phyloP scores from a whole-genome alignment of 2,329 filamentous ascomycete genomes.

The Parastagonospora nodorum region DNA sequence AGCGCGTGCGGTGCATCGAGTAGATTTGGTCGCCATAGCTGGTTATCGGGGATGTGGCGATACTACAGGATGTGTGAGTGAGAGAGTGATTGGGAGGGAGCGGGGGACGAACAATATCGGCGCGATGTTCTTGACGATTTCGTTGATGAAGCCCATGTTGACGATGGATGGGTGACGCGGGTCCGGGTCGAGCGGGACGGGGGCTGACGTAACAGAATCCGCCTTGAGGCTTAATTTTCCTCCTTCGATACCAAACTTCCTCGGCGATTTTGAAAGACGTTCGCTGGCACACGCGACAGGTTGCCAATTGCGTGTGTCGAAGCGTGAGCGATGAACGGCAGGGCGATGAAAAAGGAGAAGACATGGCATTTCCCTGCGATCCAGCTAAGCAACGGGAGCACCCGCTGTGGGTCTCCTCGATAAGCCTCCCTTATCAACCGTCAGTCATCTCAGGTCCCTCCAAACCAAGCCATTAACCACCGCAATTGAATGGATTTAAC shows the following conservation, averaged over 20 bases:
- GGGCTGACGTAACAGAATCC: constrained; percentile 4
- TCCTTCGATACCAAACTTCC: not conserved
- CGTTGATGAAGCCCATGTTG: constrained; percentile 42
- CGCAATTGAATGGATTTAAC: constrained; percentile 1
- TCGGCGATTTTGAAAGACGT: not conserved
- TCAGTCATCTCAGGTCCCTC: not conserved
- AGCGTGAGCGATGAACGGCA: not conserved
- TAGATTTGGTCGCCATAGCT: constrained; percentile 71
- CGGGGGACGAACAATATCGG: constrained; percentile 43
- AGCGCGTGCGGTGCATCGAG: constrained; percentile 64
- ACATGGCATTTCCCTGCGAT: not conserved
- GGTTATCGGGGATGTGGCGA: constrained; percentile 66
- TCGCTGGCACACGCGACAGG: not conserved
- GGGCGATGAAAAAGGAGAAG: not conserved
- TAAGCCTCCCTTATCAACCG: constrained; percentile 8
- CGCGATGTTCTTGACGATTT: constrained; percentile 42
- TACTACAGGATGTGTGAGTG: constrained; percentile 46
- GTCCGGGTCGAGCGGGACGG: constrained; percentile 1
- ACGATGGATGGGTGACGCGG: not conserved
- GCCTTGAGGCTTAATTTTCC: not conserved
- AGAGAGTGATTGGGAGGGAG: not conserved
- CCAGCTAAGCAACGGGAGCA: constrained; percentile 29
- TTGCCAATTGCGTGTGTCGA: not conserved
- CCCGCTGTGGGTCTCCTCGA: constrained; percentile 18
- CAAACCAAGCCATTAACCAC: not conserved